Evolutionary conservation across 306 rosid species (phyloP), one percentile per base, ranked within the genome.

Genomic region (Casuarina glauca): DNA sequence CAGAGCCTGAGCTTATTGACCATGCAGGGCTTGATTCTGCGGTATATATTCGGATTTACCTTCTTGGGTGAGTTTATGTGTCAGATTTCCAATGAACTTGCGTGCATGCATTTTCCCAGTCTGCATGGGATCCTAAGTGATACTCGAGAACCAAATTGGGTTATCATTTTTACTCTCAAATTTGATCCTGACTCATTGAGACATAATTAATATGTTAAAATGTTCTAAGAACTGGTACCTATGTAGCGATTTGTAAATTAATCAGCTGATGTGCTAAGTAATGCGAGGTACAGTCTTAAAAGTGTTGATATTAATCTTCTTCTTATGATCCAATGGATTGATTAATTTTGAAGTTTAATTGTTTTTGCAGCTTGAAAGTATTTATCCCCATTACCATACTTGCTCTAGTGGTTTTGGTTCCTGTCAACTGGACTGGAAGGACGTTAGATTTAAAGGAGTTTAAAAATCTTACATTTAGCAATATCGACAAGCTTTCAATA

Each of bases 11-110:
- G 89, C 94, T 94, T 26, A 87, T 88, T 69, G 96, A 92, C 35
- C 98, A 94, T 46, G 97, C 97, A 4, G 98, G 98, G 26, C 92
- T 94, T 50, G 98, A 94, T 85, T 90, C 97, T 32, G 90, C 97
- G 15, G 93, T 89, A 2, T 94, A 83, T 61, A 86, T 94, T 72
- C 90, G 98, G 79, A 94, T 94, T 77, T 92, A 94, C 78, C 13
- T 83, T 52, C 93, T 94, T 3, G 98, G 97, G 98, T 94, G 82
- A 83, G 93, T 78, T 70, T 77, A 69, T 45, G 72, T 46, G 6
- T 53, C 52, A 17, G 6, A 61, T 19, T 79, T 49, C 79, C 39
- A 1, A 44, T 36, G 50, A 77, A 68, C 15, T 50, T 53, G 44
- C 20, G 43, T 67, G 5, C 43, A 15, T 53, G 44, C 19, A 42